phyloP scores from a whole-genome alignment of 805 yeast genomes.

The Candida vartiovaarae region DNA sequence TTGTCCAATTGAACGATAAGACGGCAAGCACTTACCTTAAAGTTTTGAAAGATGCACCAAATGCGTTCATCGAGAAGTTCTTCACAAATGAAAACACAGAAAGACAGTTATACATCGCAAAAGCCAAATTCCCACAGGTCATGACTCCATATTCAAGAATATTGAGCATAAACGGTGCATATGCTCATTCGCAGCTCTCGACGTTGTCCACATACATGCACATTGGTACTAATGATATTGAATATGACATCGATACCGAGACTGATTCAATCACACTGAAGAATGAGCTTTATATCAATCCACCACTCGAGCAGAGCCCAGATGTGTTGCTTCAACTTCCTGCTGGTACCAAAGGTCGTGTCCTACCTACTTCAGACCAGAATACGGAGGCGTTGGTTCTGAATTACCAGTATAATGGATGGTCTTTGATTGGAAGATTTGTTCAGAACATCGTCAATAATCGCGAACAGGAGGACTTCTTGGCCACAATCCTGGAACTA shows the following conservation, averaged over 20 bases:
- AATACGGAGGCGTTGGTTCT: slow-evolving; percentile 49
- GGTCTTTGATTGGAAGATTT: slow-evolving; percentile 78
- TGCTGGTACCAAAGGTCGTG: slow-evolving; percentile 61
- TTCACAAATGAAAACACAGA: slow-evolving; percentile 28
- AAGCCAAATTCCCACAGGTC: slow-evolving; percentile 70
- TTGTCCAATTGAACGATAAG: slow-evolving; percentile 38
- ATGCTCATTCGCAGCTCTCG: slow-evolving; percentile 58
- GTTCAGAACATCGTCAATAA: slow-evolving; percentile 47
- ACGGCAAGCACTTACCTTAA: slow-evolving; percentile 26
- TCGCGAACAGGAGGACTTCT: slow-evolving; percentile 32
- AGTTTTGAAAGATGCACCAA: slow-evolving; percentile 27
- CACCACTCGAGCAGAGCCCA: slow-evolving; percentile 47
- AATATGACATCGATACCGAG: slow-evolving; percentile 39
- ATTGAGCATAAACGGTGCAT: slow-evolving; percentile 53
- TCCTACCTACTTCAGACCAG: slow-evolving; percentile 45
- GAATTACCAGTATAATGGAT: slow-evolving; percentile 70
- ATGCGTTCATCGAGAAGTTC: slow-evolving; percentile 33
- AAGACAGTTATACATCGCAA: slow-evolving; percentile 34
- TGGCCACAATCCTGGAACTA: slow-evolving; percentile 44
- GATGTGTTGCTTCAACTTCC: slow-evolving; percentile 39
- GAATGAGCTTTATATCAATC: slow-evolving; percentile 41
- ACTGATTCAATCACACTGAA: slow-evolving; percentile 47
- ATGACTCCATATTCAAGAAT: slow-evolving; percentile 55
- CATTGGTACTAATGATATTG: slow-evolving; percentile 28
- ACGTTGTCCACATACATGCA: slow-evolving; percentile 58